Conservation (phyloP, 441 rosid genomes). For the Manihot esculenta region DNA sequence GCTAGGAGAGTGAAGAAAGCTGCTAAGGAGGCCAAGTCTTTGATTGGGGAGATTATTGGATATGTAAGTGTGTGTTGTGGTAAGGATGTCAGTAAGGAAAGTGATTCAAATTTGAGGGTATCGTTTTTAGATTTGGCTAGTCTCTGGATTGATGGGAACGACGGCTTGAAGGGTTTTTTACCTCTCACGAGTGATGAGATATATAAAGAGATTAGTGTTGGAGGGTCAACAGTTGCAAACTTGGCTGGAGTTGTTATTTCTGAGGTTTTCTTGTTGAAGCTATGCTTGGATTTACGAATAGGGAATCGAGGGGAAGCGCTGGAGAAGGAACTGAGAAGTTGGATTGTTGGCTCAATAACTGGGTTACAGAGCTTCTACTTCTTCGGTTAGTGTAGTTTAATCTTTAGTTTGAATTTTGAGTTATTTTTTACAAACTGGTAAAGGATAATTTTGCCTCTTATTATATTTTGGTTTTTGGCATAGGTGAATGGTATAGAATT, state of each 20-base stretch:
- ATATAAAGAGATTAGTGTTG: slow-evolving; percentile 23
- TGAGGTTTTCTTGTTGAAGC: slow-evolving; percentile 49
- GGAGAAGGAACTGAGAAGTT: slow-evolving; percentile 44
- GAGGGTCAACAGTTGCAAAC: slow-evolving; percentile 33
- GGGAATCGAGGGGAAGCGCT: slow-evolving; percentile 21
- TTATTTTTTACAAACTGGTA: no score
- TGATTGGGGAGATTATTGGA: slow-evolving; percentile 44
- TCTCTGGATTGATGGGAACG: slow-evolving; percentile 36
- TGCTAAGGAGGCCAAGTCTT: slow-evolving; percentile 32
- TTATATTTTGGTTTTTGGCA: no score
- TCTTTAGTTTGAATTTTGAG: neutral
- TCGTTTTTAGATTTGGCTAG: slow-evolving; percentile 36
- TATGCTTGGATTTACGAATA: slow-evolving; percentile 37
- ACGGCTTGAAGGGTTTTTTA: slow-evolving; percentile 30
- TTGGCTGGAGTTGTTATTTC: slow-evolving; percentile 45
- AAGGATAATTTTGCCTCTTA: no score
- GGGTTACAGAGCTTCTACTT: slow-evolving; percentile 39
- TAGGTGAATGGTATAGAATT: no score
- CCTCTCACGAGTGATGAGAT: slow-evolving; percentile 39
- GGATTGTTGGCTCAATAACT: slow-evolving; percentile 48
- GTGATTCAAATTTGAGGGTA: slow-evolving; percentile 24
- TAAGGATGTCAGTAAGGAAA: slow-evolving; percentile 26
- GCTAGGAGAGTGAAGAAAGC: slow-evolving; percentile 37
- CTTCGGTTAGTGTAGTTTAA: slow-evolving; percentile 42
- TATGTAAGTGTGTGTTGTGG: slow-evolving; percentile 38